Conservation (phyloP, 1,284 basidiomycete genomes). For the Malassezia cuniculi region DNA sequence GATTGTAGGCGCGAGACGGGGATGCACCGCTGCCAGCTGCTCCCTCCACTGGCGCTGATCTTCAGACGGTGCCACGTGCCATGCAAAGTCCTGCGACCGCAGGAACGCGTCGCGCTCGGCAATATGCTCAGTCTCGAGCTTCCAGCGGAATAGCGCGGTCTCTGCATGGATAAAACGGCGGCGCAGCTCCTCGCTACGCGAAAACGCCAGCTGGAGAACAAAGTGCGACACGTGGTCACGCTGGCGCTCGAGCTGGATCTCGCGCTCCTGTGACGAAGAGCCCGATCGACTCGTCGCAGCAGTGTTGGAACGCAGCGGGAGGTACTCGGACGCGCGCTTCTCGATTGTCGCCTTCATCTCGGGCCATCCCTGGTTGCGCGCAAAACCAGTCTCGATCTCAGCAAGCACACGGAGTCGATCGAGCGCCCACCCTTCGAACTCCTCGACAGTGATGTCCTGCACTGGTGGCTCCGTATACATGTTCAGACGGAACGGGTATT, state of each 20-base stretch:
- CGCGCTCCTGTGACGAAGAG: slow-evolving; percentile 35
- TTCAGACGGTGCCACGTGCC: slow-evolving; percentile 55
- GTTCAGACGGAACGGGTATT: slow-evolving; percentile 37
- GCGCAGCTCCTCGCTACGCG: slow-evolving; percentile 82
- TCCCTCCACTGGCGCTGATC: slow-evolving; percentile 53
- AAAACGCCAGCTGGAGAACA: slow-evolving; percentile 86
- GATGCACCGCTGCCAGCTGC: slow-evolving; percentile 49
- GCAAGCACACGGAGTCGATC: slow-evolving; percentile 74
- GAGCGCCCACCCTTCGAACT: slow-evolving; percentile 85
- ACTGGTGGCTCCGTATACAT: slow-evolving; percentile 69
- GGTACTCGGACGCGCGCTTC: slow-evolving; percentile 57
- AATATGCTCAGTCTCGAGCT: slow-evolving; percentile 62
- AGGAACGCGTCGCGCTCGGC: slow-evolving; percentile 62
- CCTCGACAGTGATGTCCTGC: slow-evolving; percentile 84
- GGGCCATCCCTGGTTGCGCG: slow-evolving; percentile 66
- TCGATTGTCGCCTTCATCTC: slow-evolving; percentile 59
- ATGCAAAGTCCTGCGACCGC: slow-evolving; percentile 62
- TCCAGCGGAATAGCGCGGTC: slow-evolving; percentile 65
- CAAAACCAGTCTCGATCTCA: slow-evolving; percentile 82
- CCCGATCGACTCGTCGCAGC: slow-evolving; percentile 46
- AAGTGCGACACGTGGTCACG: slow-evolving; percentile 89
- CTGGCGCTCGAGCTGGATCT: slow-evolving; percentile 56
- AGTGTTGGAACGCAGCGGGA: slow-evolving; percentile 58
- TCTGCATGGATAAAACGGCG: slow-evolving; percentile 82
- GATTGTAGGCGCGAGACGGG: slow-evolving; percentile 42